Evolutionary conservation across 2,329 filamentous ascomycete genomes (phyloP), one percentile per base, ranked within the genome.

Genomic region (Sclerotinia sclerotiorum): DNA sequence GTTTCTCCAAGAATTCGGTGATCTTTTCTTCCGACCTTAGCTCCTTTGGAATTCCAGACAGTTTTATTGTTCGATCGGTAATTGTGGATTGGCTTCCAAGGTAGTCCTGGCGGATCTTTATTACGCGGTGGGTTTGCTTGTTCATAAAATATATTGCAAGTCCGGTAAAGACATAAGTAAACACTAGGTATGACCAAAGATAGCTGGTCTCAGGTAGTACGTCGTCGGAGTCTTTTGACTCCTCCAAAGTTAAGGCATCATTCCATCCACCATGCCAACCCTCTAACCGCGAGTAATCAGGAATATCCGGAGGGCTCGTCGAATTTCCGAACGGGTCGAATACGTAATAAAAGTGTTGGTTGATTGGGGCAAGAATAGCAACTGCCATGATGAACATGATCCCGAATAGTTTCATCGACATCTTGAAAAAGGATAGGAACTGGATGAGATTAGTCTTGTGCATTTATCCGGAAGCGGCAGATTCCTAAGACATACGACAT

Each of bases 341-440:
- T 21, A 76, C 76, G 57, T 77, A 76, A 61, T 81, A 79, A 74
- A 87, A 96, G 69, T 86, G 86, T 69, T 86, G 84, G 77, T 98
- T 96, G 69, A 99, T 90, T 0, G 95, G 96, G 71, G 90, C 89
- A 72, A 99, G 90, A 5, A 99, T 86, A 21, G 86, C 83, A 48
- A 91, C 83, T 39, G 94, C 90, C 76, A 98, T 93, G 79, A 97
- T 87, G 68, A 95, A 86, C 74, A 96, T 90, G 64, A 91, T 82
- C 21, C 86, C 82, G 63, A 98, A 89, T 73, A 97, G 90, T 71
- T 90, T 92, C 72, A 93, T 91, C 17, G 94, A 90, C 88, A 98
- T 95, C 78, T 94, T 96, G 84, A 97, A 98, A 80, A 99, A 99
- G 21, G 90, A 87, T 19, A 99, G 84, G 77, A 99, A 97, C 86